Evolutionary conservation across 2,329 filamentous ascomycete genomes (phyloP), one percentile per base, ranked within the genome.

Genomic region (Penicillium polonicum): DNA sequence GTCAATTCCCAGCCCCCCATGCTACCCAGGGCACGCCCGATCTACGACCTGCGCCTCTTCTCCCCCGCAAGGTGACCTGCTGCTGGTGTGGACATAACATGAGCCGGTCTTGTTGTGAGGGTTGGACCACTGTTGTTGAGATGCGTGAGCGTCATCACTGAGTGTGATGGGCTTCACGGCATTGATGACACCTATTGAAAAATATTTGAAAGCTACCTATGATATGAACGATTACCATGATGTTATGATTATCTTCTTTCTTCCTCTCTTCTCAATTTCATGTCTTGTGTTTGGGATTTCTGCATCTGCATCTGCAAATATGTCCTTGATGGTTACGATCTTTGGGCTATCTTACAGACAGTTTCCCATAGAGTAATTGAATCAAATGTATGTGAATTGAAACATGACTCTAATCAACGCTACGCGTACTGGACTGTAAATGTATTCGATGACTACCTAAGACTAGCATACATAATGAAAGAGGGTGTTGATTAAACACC

Each of bases 41-140:
- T 54, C 35, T 62, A 15, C 55, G 46, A 15, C 63, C 61, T 31
- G 54, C 54, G 9, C 57, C 60, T 21, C 44, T 48, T n/a, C 45
- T 55, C 25, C 54, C 65, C 10, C 63, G 63, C 58, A 85, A 62
- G 83, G 81, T 57, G 10, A 53, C 55, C 31, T 90, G 88, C 69
- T 87, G 87, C 9, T 90, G 88, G 88, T 91, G 88, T 70, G 78
- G 79, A 43, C 88, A 91, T 74, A 82, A 83, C 49, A 90, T 91
- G 87, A 86, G 80, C 63, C 87, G 82, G 15, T 77, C 75, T 57
- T 91, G 88, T 73, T 91, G 88, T 70, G 82, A 86, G 12, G 88
- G 87, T 8, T 88, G 88, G 74, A 84, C 85, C 12, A 85, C 88
- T 1, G 79, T 87, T 44, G 83, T 91, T 4, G 84, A 87, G 60